Percentiles rank a stretch among this genome's conserved stretches.
Evolutionary conservation across 2,329 filamentous ascomycete species (phyloP).

Genomic region (Exophiala aquamarina): DNA sequence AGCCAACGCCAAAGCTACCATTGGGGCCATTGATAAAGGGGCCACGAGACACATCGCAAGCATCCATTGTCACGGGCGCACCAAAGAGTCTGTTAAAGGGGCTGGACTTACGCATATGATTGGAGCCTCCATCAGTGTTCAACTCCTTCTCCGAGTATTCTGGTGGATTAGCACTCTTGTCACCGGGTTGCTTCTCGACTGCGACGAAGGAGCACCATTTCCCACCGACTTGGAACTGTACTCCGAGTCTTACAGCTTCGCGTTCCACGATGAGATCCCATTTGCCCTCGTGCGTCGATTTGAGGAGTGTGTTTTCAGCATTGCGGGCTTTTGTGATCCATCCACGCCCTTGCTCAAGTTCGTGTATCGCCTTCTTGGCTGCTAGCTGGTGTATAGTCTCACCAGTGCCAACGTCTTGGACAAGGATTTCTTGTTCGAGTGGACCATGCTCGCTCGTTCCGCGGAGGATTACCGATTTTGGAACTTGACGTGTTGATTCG

Average conservation of each 20-base stretch:
- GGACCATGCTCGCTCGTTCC: conserved; percentile 59
- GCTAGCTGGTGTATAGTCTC: conserved; percentile 69
- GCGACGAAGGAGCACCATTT: conserved; percentile 75
- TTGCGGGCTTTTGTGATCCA: conserved; percentile 60
- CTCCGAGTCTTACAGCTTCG: conserved; percentile 66
- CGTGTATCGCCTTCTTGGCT: conserved; percentile 65
- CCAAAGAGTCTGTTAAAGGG: neutral
- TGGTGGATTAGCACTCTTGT: neutral
- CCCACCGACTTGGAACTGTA: conserved; percentile 65
- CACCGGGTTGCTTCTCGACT: conserved; percentile 44
- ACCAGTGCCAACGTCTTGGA: conserved; percentile 50
- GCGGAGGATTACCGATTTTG: conserved; percentile 58
- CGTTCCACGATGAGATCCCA: conserved; percentile 63
- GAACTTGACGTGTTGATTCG: conserved; percentile 44
- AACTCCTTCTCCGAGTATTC: neutral
- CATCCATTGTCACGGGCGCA: no score
- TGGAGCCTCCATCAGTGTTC: neutral
- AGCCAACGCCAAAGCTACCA: no score
- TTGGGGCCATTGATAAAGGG: no score
- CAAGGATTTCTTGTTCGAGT: conserved; percentile 63
- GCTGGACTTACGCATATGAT: neutral
- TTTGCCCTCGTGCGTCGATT: conserved; percentile 48
- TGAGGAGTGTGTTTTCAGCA: conserved; percentile 44
- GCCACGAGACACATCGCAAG: no score
- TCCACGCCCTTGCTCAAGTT: conserved; percentile 69